Conservation (phyloP, 768 basidiomycete genomes). For the Lactifluus hygrophoroides region DNA sequence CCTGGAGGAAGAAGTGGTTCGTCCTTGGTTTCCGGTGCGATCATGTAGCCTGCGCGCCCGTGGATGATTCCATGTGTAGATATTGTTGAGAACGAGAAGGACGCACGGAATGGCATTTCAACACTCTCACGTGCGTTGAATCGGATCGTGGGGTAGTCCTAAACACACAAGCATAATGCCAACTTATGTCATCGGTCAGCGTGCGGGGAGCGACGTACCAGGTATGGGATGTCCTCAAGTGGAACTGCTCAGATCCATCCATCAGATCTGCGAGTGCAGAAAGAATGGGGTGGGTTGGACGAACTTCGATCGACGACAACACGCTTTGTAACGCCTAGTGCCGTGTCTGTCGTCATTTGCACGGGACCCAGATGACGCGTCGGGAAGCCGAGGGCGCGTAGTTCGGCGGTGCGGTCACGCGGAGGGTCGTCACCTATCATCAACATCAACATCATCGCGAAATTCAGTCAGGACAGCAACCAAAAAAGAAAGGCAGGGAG, state of each 20-base stretch:
- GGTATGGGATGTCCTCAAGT: conserved; percentile 63
- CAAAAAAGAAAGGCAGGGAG: background rate
- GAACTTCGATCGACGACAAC: conserved; percentile 66
- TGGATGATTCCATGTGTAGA: background rate
- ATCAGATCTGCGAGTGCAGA: background rate
- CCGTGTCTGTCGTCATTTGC: conserved; percentile 99
- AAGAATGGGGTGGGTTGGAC: too few relatives aligned
- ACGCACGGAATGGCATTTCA: conserved; percentile 95
- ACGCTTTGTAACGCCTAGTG: conserved; percentile 80
- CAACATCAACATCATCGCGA: background rate
- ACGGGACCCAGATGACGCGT: conserved; percentile 74
- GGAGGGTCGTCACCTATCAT: conserved; percentile 87
- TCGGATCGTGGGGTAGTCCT: conserved; percentile 85
- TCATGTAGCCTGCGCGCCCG: conserved; percentile 35
- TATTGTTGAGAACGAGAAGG: background rate
- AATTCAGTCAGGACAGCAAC: background rate
- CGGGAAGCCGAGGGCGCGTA: conserved; percentile 82
- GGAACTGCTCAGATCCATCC: conserved; percentile 35
- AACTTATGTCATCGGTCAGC: background rate
- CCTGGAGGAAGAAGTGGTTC: conserved; percentile 80
- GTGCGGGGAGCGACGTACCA: conserved; percentile 35
- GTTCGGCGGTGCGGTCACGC: conserved; percentile 82
- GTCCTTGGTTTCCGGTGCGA: conserved; percentile 29
- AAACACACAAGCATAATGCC: background rate
- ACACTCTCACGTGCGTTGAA: conserved; percentile 87